phyloP scores from a whole-genome alignment of 768 basidiomycete genomes.

The Cystofilobasidium ferigula region DNA sequence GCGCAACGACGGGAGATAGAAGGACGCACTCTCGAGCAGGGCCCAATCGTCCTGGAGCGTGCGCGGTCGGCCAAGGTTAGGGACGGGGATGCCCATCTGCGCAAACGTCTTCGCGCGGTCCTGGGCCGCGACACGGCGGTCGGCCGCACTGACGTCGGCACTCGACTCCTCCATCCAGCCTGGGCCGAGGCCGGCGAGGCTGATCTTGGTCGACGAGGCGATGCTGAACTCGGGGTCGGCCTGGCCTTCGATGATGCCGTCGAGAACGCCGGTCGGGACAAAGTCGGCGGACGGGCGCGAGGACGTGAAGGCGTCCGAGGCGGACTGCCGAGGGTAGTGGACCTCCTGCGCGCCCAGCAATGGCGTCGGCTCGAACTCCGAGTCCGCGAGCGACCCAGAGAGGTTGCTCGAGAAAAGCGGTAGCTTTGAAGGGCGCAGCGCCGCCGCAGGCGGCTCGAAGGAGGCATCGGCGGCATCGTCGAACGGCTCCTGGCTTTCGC shows the following conservation, averaged over 20 bases:
- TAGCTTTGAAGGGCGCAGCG: too few species aligned
- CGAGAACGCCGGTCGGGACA: not conserved
- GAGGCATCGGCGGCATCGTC: too few species aligned
- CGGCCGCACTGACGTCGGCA: not conserved
- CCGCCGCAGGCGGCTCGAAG: too few species aligned
- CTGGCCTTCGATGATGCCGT: not conserved
- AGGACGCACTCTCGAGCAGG: constrained; percentile 15
- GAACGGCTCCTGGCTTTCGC: too few species aligned
- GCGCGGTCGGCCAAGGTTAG: constrained; percentile 12
- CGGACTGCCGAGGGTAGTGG: not conserved
- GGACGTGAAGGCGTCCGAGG: not conserved
- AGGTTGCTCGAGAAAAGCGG: too few species aligned
- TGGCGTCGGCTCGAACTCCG: constrained; percentile 14
- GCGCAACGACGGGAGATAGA: not conserved
- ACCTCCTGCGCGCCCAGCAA: constrained; percentile 19
- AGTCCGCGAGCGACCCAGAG: too few species aligned
- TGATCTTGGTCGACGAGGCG: not conserved
- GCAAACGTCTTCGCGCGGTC: constrained; percentile 13
- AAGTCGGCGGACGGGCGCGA: not conserved
- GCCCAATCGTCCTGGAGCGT: constrained; percentile 21
- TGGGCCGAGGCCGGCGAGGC: constrained; percentile 6
- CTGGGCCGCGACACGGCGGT: not conserved
- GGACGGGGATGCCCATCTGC: constrained; percentile 9
- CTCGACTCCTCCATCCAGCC: constrained; percentile 10
- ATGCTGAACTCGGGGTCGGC: not conserved